A percentile compares a stretch with the other conserved stretches of the same genome.
Conservation (phyloP, 305 asterid genomes). For the Fraxinus paxiana region DNA sequence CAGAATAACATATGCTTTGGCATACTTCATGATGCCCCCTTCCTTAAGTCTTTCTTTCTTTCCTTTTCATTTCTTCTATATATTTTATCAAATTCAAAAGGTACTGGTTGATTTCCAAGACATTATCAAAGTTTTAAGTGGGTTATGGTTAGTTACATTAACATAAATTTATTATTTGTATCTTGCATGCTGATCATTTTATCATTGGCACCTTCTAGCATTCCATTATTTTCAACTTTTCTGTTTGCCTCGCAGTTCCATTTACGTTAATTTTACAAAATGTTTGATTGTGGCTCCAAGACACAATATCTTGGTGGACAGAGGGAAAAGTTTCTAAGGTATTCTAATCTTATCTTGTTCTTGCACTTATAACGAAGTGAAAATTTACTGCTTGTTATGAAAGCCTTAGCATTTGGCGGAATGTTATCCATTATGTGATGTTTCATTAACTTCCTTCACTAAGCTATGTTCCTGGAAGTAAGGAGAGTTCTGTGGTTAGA, state of each 20-base stretch:
- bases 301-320: slow-evolving; percentile 64
- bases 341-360: slow-evolving; percentile 23
- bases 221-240: slow-evolving; percentile 16
- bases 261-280: slow-evolving; percentile 37
- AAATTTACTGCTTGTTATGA: neutral
- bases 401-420: neutral
- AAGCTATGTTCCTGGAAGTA: neutral
- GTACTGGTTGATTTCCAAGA: neutral
- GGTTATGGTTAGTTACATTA: neutral
- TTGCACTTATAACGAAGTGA: neutral
- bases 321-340: slow-evolving; percentile 91
- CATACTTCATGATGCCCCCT: neutral
- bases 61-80: neutral
- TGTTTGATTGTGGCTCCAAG: slow-evolving; percentile 82
- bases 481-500: slow-evolving; percentile 1
- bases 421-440: slow-evolving; percentile 9
- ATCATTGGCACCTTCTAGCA: slow-evolving; percentile 3
- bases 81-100: neutral
- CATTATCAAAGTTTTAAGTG: neutral
- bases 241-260: slow-evolving; percentile 43
- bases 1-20: neutral
- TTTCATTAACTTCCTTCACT: neutral
- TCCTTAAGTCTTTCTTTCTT: neutral
- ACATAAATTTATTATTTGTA: neutral
- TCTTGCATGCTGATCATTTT: slow-evolving; percentile 7